These are phyloP conservation scores for Delphinella strobiligena DNA, from an alignment of 2,329 filamentous ascomycete genomes.

Conservation along the genomic window DNA sequence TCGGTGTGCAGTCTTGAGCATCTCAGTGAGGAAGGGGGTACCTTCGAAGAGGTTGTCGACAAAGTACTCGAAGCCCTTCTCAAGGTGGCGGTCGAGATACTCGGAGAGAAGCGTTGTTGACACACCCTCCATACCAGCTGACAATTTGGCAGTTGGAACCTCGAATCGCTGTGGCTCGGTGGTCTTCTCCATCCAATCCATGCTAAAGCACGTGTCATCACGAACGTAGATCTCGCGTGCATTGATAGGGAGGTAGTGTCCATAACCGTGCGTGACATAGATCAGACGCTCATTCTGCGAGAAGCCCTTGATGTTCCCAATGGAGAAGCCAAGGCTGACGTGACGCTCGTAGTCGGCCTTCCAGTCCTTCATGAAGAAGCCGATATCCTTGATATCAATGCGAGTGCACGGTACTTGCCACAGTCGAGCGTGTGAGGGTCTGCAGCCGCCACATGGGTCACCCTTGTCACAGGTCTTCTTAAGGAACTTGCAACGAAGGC, in stretches of 20 bases:
- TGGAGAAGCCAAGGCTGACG: constrained; percentile 72
- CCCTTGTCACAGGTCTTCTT: constrained; percentile 99
- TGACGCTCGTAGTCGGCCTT: constrained; percentile 93
- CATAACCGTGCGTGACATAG: constrained; percentile 95
- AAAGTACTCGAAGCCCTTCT: constrained; percentile 82
- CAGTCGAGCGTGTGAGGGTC: constrained; percentile 85
- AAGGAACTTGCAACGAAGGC: constrained; percentile 91
- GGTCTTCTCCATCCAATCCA: constrained; percentile 84
- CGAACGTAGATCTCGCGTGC: constrained; percentile 87
- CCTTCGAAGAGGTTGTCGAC: constrained; percentile 95
- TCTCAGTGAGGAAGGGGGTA: constrained; percentile 87
- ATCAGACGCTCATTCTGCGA: constrained; percentile 51
- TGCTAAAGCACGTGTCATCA: constrained; percentile 82
- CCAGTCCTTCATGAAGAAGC: constrained; percentile 99
- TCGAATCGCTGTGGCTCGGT: constrained; percentile 71
- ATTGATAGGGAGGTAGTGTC: constrained; percentile 82
- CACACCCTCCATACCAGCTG: constrained; percentile 80
- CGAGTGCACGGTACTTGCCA: constrained; percentile 98
- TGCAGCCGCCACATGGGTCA: constrained; percentile 88
- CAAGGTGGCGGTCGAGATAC: constrained; percentile 91
- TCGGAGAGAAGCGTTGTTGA: constrained; percentile 70
- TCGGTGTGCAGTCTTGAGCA: constrained; percentile 89
- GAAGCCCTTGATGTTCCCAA: constrained; percentile 88
- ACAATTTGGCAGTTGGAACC: constrained; percentile 75
- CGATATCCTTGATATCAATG: constrained; percentile 97